These are phyloP conservation scores for Rhododendron kiyosumense DNA, from an alignment of 148 eudicot genomes.

Conservation along the genomic window DNA sequence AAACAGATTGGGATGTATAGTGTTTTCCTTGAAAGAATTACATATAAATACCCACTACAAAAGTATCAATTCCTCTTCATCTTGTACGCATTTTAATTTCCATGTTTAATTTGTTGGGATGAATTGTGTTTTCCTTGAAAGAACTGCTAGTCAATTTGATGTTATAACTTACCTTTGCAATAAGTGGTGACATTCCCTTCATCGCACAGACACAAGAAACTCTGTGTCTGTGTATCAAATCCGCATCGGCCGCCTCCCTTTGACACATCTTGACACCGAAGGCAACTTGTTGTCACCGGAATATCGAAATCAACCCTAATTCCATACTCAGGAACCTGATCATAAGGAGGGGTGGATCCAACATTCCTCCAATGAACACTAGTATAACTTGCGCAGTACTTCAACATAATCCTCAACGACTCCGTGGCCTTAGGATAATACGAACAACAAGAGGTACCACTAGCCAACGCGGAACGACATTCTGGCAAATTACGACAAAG, in stretches of 20 bases:
- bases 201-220: constrained; percentile 73
- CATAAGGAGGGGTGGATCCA: constrained; percentile 43
- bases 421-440: constrained; percentile 80
- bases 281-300: constrained; percentile 65
- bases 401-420: constrained; percentile 77
- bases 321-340: constrained; percentile 81
- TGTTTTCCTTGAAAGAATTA: background rate
- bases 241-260: constrained; percentile 89
- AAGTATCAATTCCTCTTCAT: background rate
- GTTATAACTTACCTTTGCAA: constrained; percentile 56
- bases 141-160: background rate
- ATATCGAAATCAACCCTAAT: constrained; percentile 77
- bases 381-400: constrained; percentile 61
- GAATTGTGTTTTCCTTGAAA: background rate
- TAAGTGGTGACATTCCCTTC: constrained; percentile 64
- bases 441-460: constrained; percentile 63
- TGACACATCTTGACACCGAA: constrained; percentile 63
- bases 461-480: constrained; percentile 39
- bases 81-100: background rate
- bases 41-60: background rate
- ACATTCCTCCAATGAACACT: constrained; percentile 77
- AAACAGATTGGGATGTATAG: no score
- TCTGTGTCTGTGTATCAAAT: constrained; percentile 50
- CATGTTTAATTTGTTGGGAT: background rate
- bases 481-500: constrained; percentile 75